Conservation (phyloP, 2,329 filamentous ascomycete genomes). For the Rutstroemia sp. region DNA sequence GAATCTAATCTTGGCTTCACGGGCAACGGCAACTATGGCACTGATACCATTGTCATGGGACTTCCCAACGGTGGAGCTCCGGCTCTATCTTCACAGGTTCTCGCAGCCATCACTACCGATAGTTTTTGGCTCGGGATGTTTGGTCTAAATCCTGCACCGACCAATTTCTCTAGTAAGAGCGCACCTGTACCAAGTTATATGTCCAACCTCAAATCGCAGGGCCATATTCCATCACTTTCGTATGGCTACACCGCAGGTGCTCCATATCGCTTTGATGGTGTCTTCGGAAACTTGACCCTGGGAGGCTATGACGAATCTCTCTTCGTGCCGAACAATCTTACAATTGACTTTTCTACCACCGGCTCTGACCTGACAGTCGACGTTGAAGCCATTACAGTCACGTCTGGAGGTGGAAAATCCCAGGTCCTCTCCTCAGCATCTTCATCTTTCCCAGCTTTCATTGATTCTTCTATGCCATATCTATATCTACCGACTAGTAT, state of each 20-base stretch:
- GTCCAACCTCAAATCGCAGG: slow-evolving; percentile 31
- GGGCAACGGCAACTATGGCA: slow-evolving; percentile 18
- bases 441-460: slow-evolving; percentile 18
- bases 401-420: slow-evolving; percentile 10
- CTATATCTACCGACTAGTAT: slow-evolving; percentile 32
- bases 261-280: slow-evolving; percentile 29
- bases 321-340: slow-evolving; percentile 32
- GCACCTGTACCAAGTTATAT: slow-evolving; percentile 29
- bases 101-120: slow-evolving; percentile 28
- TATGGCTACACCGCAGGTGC: slow-evolving; percentile 38
- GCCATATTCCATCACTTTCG: slow-evolving; percentile 34
- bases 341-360: slow-evolving; percentile 32
- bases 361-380: slow-evolving; percentile 33
- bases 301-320: slow-evolving; percentile 35
- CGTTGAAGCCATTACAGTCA: slow-evolving; percentile 30
- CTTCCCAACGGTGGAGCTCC: slow-evolving; percentile 11
- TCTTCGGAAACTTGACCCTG: slow-evolving; percentile 20
- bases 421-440: slow-evolving; percentile 11
- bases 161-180: slow-evolving; percentile 15
- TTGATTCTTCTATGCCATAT: slow-evolving; percentile 35
- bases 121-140: slow-evolving; percentile 23
- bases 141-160: slow-evolving; percentile 18
- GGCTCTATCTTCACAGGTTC: slow-evolving; percentile 17
- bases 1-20: slow-evolving; percentile 14
- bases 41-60: slow-evolving; percentile 18